Conservation (phyloP, 345 rosid genomes). For the Salix udensis region DNA sequence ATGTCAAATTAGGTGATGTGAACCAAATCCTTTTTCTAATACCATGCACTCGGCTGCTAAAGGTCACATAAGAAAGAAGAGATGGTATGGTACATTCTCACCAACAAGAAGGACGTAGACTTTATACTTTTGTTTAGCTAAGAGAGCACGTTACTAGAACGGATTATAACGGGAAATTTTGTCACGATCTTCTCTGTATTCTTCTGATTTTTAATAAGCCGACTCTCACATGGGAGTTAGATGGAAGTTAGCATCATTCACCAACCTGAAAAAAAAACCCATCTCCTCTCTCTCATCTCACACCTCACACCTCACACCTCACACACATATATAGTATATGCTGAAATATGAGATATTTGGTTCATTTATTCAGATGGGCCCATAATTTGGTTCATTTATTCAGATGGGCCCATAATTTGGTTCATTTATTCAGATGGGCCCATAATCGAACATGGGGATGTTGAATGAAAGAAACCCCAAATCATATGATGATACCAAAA, state of each 20-base stretch:
- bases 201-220: constrained; percentile 14
- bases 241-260: constrained; percentile 18
- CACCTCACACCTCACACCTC: neutral
- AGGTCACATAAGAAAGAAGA: neutral
- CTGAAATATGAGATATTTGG: neutral
- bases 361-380: constrained; percentile 8
- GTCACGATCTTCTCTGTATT: constrained; percentile 4
- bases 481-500: constrained; percentile 21
- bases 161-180: constrained; percentile 9
- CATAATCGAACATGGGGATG: constrained; percentile 17
- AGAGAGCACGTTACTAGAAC: constrained; percentile 18
- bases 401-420: constrained; percentile 11
- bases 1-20: neutral
- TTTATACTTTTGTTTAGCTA: neutral
- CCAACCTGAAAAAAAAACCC: constrained; percentile 12
- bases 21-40: constrained; percentile 1
- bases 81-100: neutral
- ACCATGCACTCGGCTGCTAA: neutral
- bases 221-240: constrained; percentile 28
- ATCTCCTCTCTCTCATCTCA: neutral
- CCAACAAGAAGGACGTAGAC: neutral
- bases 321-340: neutral
- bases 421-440: constrained; percentile 12
- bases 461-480: constrained; percentile 41
- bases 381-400: neutral